These are phyloP conservation scores for Microbotryum scabiosae DNA, from an alignment of 1,284 basidiomycete species.

Conservation along the genomic window DNA sequence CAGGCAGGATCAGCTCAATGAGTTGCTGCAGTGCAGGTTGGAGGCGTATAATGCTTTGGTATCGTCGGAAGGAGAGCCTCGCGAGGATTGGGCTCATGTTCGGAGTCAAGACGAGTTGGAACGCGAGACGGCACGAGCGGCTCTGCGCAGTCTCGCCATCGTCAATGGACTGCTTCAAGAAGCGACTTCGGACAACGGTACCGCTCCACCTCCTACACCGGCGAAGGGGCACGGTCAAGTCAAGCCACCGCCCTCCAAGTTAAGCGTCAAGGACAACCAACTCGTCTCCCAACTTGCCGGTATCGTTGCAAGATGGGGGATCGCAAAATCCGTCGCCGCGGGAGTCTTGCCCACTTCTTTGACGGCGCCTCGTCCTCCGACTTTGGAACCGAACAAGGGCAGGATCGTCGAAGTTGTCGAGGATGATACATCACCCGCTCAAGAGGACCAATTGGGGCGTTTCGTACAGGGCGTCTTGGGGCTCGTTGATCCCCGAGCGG, in stretches of 20 bases:
- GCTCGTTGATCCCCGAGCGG: neutral
- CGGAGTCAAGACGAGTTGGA: too few species aligned
- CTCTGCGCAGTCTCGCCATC: neutral
- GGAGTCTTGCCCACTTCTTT: conserved; percentile 11
- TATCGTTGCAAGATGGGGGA: conserved; percentile 29
- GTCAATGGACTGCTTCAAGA: neutral
- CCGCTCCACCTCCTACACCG: neutral
- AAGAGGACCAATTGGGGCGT: neutral
- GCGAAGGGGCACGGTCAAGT: neutral
- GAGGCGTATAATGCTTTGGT: too few species aligned
- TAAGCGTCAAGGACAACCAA: conserved; percentile 26
- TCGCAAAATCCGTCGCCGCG: conserved; percentile 3
- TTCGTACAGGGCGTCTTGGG: neutral
- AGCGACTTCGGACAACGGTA: neutral
- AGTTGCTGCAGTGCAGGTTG: neutral
- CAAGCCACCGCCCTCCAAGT: conserved; percentile 8
- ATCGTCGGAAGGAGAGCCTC: too few species aligned
- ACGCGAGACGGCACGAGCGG: neutral
- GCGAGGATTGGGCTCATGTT: too few species aligned
- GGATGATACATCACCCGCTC: neutral
- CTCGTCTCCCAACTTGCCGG: conserved; percentile 20
- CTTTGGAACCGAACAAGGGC: neutral
- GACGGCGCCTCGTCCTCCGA: neutral
- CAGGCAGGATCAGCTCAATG: neutral
- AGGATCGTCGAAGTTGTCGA: conserved; percentile 16